Evolutionary conservation across 345 rosid genomes (phyloP), one percentile per base, ranked within the genome.

Genomic region (Draba incana): DNA sequence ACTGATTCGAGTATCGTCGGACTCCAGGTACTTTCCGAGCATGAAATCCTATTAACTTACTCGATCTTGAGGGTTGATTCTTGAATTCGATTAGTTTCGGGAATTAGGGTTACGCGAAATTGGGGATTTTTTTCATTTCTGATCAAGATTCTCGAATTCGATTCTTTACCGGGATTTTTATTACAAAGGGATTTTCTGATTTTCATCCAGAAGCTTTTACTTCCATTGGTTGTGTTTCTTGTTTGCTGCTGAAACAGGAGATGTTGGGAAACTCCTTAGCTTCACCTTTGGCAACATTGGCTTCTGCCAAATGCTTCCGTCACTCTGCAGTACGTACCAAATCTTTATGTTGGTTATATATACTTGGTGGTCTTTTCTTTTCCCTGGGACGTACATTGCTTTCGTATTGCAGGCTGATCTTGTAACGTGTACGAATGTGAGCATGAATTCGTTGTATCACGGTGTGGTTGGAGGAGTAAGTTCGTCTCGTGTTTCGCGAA

Each of bases 251-350:
- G 57, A 28, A 70, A 72, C 65, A 81, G 89, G 66, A 76, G 80
- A 88, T 91, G 93, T 80, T 80, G 25, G 88, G 86, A 51, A 85
- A 76, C 76, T 72, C 81, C 24, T 53, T 74, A 60, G 80, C 85
- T 76, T 88, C 88, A 64, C 83, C 87, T 76, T 57, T 86, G 68
- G 69, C 80, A 48, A 75, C 81, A 3, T 57, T 74, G 44, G 75
- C 74, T 64, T 72, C 73, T 58, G 31, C 57, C 31, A 60, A 69
- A 33, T 63, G 63, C 38, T 56, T 53, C 13, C 38, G 53, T 16
- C 61, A 53, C 67, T 53, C 62, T 16, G 4, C 74, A 20, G 87
- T 86, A 76, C 67, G 85, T 73, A 51, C 33, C 15, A 20, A 35
- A 57, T 54, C 55, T 24, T 45, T 6, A 27, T 24, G 54, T 53